A percentile compares a stretch with the other conserved stretches of the same genome.
phyloP scores from a whole-genome alignment of 257 asterid species.

The Primulina huaijiensis region DNA sequence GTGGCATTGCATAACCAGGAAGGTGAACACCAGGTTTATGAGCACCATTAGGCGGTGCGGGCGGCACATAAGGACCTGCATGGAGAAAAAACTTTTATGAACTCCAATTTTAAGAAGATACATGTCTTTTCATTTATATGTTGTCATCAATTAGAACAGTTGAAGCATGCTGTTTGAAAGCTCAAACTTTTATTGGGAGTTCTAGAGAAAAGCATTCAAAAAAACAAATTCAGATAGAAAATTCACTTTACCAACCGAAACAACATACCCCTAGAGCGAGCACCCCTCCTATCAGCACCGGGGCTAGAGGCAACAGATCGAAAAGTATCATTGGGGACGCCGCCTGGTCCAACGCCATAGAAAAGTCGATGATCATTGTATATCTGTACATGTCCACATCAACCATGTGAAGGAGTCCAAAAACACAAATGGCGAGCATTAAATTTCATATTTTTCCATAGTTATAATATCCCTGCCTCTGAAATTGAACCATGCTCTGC shows the following conservation, averaged over 20 bases:
- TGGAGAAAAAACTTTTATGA: conserved; percentile 22
- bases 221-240: background rate
- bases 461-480: conserved; percentile 25
- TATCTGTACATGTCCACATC: conserved; percentile 50
- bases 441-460: background rate
- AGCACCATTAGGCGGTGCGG: conserved; percentile 79
- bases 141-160: background rate
- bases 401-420: conserved; percentile 26
- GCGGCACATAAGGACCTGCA: conserved; percentile 78
- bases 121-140: background rate
- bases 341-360: conserved; percentile 91
- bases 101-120: conserved; percentile 3
- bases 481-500: conserved; percentile 99
- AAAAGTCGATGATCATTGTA: conserved; percentile 84
- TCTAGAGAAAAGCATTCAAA: background rate
- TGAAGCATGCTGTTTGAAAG: conserved; percentile 1
- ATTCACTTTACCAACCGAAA: conserved; percentile 10
- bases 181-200: background rate
- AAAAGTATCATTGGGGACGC: conserved; percentile 65
- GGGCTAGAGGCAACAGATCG: conserved; percentile 59
- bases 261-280: conserved; percentile 77
- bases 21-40: conserved; percentile 81
- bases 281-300: conserved; percentile 70
- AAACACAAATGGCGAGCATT: background rate
- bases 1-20: conserved; percentile 80